Evolutionary conservation across 1,139 yeast genomes (phyloP).

Genomic region (Yamadazyma aaseri): DNA sequence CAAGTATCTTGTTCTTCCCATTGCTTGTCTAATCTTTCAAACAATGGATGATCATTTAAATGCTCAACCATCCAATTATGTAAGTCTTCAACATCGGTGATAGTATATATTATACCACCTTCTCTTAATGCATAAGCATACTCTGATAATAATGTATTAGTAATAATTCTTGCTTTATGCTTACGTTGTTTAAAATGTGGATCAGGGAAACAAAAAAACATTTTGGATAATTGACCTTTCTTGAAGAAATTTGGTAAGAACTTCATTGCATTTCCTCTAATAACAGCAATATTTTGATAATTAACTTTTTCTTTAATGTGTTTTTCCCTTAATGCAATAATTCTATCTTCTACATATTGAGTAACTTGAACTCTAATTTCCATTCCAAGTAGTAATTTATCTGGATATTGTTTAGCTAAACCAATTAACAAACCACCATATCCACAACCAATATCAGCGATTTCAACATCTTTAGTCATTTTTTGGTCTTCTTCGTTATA

Average conservation of each 20-base stretch:
- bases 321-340: conserved; percentile 76
- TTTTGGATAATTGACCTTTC: conserved; percentile 77
- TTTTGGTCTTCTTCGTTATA: conserved; percentile 40
- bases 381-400: conserved; percentile 81
- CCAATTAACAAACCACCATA: conserved; percentile 90
- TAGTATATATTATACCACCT: conserved; percentile 88
- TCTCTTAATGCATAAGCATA: conserved; percentile 88
- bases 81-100: conserved; percentile 91
- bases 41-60: conserved; percentile 85
- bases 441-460: conserved; percentile 98
- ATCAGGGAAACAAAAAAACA: conserved; percentile 98
- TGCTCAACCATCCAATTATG: conserved; percentile 97
- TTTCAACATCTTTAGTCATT: conserved; percentile 63
- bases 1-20: conserved; percentile 83
- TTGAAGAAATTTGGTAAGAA: conserved; percentile 90
- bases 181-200: conserved; percentile 97
- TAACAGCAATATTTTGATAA: conserved; percentile 82
- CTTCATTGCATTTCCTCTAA: conserved; percentile 97
- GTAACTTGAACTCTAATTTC: conserved; percentile 98
- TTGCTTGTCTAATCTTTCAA: conserved; percentile 72
- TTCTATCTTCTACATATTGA: conserved; percentile 93
- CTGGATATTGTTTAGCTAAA: conserved; percentile 74
- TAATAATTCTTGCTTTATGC: conserved; percentile 94
- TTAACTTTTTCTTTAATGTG: conserved; percentile 20
- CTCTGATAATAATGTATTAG: conserved; percentile 83